Conservation (phyloP, 1,139 yeast genomes). For the Geotrichum bryndzae region DNA sequence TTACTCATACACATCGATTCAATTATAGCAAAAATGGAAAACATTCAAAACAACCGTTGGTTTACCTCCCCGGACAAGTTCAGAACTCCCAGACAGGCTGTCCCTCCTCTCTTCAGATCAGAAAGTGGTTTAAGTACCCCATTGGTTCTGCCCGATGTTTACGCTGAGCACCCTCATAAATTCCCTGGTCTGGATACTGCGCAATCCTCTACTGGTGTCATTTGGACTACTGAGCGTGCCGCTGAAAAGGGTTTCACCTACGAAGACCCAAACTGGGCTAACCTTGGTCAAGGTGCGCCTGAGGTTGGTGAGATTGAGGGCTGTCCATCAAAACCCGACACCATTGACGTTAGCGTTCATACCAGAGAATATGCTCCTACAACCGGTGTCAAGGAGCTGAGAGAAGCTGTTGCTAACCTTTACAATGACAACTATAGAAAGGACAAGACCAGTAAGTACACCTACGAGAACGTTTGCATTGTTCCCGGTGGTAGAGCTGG, state of each 20-base stretch:
- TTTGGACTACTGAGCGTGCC: conserved; percentile 67
- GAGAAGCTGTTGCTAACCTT: conserved; percentile 58
- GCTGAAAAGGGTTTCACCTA: conserved; percentile 52
- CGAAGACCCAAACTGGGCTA: conserved; percentile 51
- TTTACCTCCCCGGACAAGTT: conserved; percentile 7
- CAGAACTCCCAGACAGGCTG: not conserved
- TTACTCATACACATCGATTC: not conserved
- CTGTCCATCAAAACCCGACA: conserved; percentile 52
- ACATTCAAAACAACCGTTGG: conserved; percentile 13
- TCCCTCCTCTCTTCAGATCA: conserved; percentile 22
- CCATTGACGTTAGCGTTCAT: conserved; percentile 47
- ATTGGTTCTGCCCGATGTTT: conserved; percentile 32
- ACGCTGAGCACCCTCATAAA: conserved; percentile 33
- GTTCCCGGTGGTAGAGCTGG: conserved; percentile 73
- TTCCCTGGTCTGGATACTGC: conserved; percentile 59
- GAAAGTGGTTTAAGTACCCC: conserved; percentile 32
- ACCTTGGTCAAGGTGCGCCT: conserved; percentile 67
- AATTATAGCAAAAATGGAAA: not conserved
- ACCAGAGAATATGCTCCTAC: conserved; percentile 62
- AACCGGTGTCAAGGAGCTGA: conserved; percentile 52
- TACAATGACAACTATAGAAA: conserved; percentile 55
- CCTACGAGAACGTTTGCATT: conserved; percentile 58
- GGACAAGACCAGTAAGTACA: conserved; percentile 48
- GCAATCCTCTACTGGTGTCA: conserved; percentile 62
- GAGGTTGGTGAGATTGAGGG: conserved; percentile 64